Evolutionary conservation across 2,329 filamentous ascomycete species (phyloP).

Genomic region (Calonectria fujianensis): DNA sequence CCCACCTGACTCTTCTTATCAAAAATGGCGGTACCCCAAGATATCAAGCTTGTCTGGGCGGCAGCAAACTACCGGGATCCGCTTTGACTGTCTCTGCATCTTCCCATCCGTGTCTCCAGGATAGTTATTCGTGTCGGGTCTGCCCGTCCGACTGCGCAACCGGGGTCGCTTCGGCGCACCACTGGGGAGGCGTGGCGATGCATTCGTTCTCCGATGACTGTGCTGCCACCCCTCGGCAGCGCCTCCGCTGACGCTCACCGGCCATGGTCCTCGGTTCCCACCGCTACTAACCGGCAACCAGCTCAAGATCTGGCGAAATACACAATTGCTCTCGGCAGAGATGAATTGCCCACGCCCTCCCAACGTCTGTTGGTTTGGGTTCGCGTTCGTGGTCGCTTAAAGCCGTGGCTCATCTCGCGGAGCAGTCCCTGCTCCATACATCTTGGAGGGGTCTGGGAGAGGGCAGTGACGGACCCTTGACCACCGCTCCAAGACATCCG

Average conservation of each 20-base stretch:
- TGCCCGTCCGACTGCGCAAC: constrained; percentile 39
- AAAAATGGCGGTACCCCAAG: constrained; percentile 39
- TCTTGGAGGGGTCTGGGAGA: constrained; percentile 13
- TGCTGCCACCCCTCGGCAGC: constrained; percentile 17
- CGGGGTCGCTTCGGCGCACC: constrained; percentile 29
- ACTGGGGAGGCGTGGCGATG: constrained; percentile 31
- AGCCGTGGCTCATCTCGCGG: constrained; percentile 19
- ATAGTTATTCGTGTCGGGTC: constrained; percentile 40
- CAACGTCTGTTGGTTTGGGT: constrained; percentile 29
- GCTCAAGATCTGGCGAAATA: neutral
- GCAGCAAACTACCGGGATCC: constrained; percentile 5
- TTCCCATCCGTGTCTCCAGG: constrained; percentile 34
- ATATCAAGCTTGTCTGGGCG: constrained; percentile 29
- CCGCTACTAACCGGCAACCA: neutral
- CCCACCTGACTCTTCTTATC: constrained; percentile 22
- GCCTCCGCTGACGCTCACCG: constrained; percentile 29
- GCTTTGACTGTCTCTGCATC: constrained; percentile 30
- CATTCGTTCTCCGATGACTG: constrained; percentile 32
- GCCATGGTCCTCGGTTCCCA: neutral
- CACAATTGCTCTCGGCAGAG: neutral
- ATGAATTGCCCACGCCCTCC: constrained; percentile 28
- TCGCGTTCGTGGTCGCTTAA: constrained; percentile 22
- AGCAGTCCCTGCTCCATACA: neutral
- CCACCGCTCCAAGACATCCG: constrained; percentile 12
- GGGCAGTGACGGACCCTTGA: constrained; percentile 1